Evolutionary conservation across 1,139 yeast species (phyloP), one percentile per base, ranked within the genome.

Genomic region (Lodderomyces oxycetoniae): DNA sequence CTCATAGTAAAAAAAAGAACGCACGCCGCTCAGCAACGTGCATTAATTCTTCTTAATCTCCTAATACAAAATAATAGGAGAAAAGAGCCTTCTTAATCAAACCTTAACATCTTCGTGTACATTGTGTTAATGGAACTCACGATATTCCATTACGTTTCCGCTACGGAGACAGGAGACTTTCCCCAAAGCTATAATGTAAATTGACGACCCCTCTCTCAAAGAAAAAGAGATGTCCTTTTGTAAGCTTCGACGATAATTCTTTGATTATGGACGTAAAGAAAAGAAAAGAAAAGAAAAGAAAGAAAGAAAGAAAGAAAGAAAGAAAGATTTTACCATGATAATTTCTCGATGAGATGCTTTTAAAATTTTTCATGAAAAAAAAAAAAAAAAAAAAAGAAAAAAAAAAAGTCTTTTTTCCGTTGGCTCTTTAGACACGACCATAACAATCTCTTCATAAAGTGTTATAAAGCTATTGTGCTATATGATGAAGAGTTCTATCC

Each of bases 151-250:
- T 59, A 61, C 78, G 80, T 74, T 75, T 73, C 80, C 80, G 77
- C 79, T 58, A 66, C 50, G 55, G 48, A 59, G 88, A 86, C 88
- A 81, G 93, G 91, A 82, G 93, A 83, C 93, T 83, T 83, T 83
- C 91, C 93, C 93, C 91, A 76, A 82, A 81, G 88, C 87, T 57
- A 57, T 37, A 9, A 24, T 38, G 52, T 5, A 4, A 4, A 13
- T 9, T 17, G n/a, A 26, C 11, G 30, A 3, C 20, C 4, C 17
- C 10, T 14, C n/a, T 11, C 12, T 23, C 19, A 17, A 20, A 26
- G 16, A 21, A 10, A 8, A 17, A 26, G 12, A 35, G 15, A 26
- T 29, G 31, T 62, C 77, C 69, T 71, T 77, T 48, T 69, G 89
- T 63, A 64, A 61, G 84, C 89, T 81, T 83, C 80, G 91, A 77